Evolutionary conservation across 164 flowering plant genomes (phyloP).

Genomic region (Magnolia sinica): DNA sequence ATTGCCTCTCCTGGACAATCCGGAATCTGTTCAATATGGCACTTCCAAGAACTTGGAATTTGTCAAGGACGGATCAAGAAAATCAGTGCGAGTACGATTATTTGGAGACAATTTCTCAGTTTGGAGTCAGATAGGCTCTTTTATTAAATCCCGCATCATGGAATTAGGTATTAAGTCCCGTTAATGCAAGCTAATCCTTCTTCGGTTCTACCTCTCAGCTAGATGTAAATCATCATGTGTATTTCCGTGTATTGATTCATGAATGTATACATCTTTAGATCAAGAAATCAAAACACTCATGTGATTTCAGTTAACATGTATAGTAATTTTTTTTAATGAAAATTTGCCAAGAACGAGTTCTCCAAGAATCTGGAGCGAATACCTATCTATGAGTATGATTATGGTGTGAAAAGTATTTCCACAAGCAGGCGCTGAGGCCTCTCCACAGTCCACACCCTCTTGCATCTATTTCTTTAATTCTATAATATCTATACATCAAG

Average conservation of each 20-base stretch:
- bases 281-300: not conserved
- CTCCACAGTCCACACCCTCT: no score
- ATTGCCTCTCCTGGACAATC: constrained; percentile 67
- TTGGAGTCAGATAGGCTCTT: constrained; percentile 50
- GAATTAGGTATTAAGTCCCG: constrained; percentile 17
- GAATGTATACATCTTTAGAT: not conserved
- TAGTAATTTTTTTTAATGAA: not conserved
- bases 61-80: constrained; percentile 55
- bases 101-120: constrained; percentile 49
- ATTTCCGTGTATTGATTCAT: not conserved
- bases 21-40: constrained; percentile 24
- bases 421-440: no score
- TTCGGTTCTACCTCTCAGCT: not conserved
- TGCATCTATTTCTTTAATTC: no score
- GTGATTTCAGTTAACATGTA: not conserved
- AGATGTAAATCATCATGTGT: not conserved
- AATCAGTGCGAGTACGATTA: constrained; percentile 53
- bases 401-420: no score
- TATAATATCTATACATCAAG: no score
- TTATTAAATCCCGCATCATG: constrained; percentile 30
- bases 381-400: no score
- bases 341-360: no score
- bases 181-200: not conserved
- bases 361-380: no score
- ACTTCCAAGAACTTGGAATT: constrained; percentile 59